phyloP scores from a whole-genome alignment of 306 rosid genomes.

The Cyclanthera cordifolia region DNA sequence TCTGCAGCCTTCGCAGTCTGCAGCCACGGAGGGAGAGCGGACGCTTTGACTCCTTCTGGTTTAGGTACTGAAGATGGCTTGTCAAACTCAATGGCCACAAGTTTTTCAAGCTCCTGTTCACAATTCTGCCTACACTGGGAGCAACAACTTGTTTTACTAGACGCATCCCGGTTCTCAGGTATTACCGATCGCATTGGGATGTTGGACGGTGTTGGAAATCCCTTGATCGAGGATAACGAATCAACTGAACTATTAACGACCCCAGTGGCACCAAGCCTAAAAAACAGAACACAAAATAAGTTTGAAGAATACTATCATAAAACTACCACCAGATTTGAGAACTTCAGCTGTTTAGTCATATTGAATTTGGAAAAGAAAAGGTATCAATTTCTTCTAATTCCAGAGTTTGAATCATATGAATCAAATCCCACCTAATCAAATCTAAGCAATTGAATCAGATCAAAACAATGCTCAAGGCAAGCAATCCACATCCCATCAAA shows the following conservation, averaged over 20 bases:
- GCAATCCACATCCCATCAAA: neutral
- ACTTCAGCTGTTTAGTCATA: neutral
- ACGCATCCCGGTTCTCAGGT: constrained; percentile 48
- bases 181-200: constrained; percentile 34
- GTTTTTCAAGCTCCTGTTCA: constrained; percentile 49
- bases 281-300: constrained; percentile 2
- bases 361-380: neutral
- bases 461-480: neutral
- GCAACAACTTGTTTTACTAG: constrained; percentile 42
- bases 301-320: neutral
- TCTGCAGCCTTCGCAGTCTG: constrained; percentile 56
- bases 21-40: constrained; percentile 77
- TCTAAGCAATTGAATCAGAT: neutral
- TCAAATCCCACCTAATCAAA: neutral
- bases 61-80: constrained; percentile 39
- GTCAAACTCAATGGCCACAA: constrained; percentile 41
- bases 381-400: neutral
- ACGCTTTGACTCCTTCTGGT: constrained; percentile 32
- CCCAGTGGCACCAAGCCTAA: constrained; percentile 74
- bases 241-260: constrained; percentile 65
- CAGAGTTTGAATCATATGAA: neutral
- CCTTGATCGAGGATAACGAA: constrained; percentile 58
- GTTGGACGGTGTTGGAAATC: constrained; percentile 30
- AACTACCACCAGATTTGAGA: neutral
- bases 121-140: constrained; percentile 46